phyloP scores from a whole-genome alignment of 176 grass and related monocot genomes.

The Musa itinerans region DNA sequence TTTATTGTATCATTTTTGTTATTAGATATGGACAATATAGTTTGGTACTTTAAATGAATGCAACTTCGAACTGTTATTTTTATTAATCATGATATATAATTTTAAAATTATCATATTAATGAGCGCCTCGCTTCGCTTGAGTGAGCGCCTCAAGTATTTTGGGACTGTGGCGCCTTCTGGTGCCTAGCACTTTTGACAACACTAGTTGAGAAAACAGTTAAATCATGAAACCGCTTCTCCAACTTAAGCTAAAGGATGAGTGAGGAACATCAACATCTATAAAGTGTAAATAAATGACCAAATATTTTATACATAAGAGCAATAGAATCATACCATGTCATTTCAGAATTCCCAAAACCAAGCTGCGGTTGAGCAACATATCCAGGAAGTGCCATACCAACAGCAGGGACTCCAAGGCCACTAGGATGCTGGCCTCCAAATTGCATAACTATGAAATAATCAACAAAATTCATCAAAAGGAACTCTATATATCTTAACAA shows the following conservation, averaged over 20 bases:
- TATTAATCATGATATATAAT: no score
- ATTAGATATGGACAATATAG: no score
- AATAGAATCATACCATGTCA: constrained; percentile 56
- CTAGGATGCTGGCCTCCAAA: constrained; percentile 73
- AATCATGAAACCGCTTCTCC: background rate
- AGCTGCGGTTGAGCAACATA: constrained; percentile 88
- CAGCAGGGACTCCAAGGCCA: constrained; percentile 62
- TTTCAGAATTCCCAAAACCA: constrained; percentile 88
- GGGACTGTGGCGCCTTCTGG: no score
- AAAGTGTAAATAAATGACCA: background rate
- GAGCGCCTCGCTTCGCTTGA: no score
- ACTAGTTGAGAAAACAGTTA: no score
- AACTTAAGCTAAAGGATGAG: background rate
- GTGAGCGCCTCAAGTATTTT: no score
- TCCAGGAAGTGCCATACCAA: constrained; percentile 93
- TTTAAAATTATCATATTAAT: no score
- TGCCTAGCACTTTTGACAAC: no score
- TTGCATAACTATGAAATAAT: constrained; percentile 61
- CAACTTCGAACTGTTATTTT: no score
- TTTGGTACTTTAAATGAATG: no score
- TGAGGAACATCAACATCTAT: background rate
- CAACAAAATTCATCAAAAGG: background rate
- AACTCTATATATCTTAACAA: background rate
- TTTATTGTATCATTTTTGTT: no score
- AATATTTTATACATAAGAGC: background rate